Base-by-base conservation (phyloP, 345 rosid species). In the Citrus trifoliata region DNA sequence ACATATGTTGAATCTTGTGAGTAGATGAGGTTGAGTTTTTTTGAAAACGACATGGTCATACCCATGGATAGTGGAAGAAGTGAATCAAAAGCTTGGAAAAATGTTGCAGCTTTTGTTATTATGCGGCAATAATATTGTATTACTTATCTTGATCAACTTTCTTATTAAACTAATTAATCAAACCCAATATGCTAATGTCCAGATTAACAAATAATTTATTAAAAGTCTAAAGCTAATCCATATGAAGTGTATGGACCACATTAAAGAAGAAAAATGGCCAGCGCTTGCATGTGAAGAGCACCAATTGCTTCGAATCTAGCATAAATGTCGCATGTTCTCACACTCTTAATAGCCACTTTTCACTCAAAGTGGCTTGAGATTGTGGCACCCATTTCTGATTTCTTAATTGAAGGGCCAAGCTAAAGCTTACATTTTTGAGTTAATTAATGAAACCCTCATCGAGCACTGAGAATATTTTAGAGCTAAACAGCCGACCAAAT, bases 401-500 rank as follows among this genome's bases (percentile, higher is more conserved):
- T 66, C 79, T 72, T 74, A 38, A 68, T 63, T 76, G 61, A 38
- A 76, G 79, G 81, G 69, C 84, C 83, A 82, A 80, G 70, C 55
- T 59, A 71, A 82, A 84, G 81, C 78, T 79, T 61, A 67, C 77
- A 42, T 51, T 76, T 37, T 61, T 72, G 25, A 69, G 32, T 78
- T 80, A 83, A 84, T 79, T 85, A 86, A 75, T 84, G n/a, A 13
- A 65, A 72, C 27, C 32, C 73, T n/a, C 78, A 78, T 74, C 78
- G 85, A 77, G 87, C 81, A 80, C 71, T 74, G 78, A 51, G 75
- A 84, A 78, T 82, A 83, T 76, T 83, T 80, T 76, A 79, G 79
- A 22, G 68, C 51, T 71, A 79, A 85, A 77, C 81, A 78, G 87
- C 92, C 89, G 88, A 83, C 90, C 92, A 83, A 78, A 77, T 73